Conservation (phyloP, 2,329 filamentous ascomycete species). For the Ascochyta clinopodiicola region DNA sequence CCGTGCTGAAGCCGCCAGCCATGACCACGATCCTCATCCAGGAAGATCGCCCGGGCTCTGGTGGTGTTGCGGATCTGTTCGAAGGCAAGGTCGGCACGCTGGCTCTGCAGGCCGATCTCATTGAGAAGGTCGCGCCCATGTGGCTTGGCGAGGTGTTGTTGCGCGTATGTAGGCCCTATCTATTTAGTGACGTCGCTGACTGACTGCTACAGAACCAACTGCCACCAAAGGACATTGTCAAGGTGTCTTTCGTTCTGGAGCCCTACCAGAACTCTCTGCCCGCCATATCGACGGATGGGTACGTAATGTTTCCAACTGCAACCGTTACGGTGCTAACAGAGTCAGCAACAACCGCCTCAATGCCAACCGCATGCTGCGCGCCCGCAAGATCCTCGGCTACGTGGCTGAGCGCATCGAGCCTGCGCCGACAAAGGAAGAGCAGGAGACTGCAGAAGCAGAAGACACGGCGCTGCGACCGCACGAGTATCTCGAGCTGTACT, state of each 20-base stretch:
- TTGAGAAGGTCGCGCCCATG: conserved; percentile 85
- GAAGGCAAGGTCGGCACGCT: conserved; percentile 83
- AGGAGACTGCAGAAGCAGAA: conserved; percentile 47
- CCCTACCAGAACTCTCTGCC: conserved; percentile 80
- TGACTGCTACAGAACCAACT: conserved; percentile 68
- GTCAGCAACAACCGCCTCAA: conserved; percentile 84
- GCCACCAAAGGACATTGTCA: conserved; percentile 87
- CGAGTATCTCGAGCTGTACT: conserved; percentile 94
- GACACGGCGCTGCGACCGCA: conserved; percentile 70
- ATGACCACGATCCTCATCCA: conserved; percentile 70
- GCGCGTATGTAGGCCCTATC: conserved; percentile 55
- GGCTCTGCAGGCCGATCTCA: conserved; percentile 76
- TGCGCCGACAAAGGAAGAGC: conserved; percentile 64
- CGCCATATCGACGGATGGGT: conserved; percentile 75
- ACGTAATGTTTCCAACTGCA: conserved; percentile 41
- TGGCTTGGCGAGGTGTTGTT: conserved; percentile 92
- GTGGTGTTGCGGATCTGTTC: conserved; percentile 82
- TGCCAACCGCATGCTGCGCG: conserved; percentile 93
- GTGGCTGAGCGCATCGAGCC: conserved; percentile 89
- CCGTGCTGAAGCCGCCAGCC: conserved; percentile 73
- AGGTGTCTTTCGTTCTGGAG: conserved; percentile 92
- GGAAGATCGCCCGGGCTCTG: conserved; percentile 67
- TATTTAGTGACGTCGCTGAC: background rate
- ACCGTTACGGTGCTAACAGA: conserved; percentile 6
- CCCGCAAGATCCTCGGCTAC: conserved; percentile 92